phyloP scores from a whole-genome alignment of 2,329 filamentous ascomycete genomes.

The Karstenula rhodostoma region DNA sequence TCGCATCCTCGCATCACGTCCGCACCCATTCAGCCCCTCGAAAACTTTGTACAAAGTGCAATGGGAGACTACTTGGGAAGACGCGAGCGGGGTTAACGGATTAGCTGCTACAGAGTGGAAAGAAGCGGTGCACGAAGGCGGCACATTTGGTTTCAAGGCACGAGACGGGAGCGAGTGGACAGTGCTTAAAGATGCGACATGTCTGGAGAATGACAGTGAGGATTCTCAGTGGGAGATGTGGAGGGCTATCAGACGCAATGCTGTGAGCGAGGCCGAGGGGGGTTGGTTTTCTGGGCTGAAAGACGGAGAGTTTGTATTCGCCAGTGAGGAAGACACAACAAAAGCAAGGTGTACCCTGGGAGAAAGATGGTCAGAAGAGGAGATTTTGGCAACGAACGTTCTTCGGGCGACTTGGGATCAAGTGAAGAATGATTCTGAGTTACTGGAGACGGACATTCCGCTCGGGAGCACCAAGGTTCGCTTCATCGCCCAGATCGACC shows the following conservation, averaged over 20 bases:
- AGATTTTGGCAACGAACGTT: slow-evolving; percentile 3
- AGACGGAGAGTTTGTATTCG: slow-evolving; percentile 12
- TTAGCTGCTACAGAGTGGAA: slow-evolving; percentile 13
- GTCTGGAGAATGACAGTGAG: slow-evolving; percentile 20
- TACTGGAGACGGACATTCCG: neutral
- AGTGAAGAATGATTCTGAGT: neutral
- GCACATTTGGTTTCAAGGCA: slow-evolving; percentile 9
- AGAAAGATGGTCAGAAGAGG: neutral
- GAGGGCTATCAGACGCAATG: slow-evolving; percentile 18
- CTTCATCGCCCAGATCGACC: slow-evolving; percentile 15
- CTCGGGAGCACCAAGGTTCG: slow-evolving; percentile 11
- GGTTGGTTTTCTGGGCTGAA: slow-evolving; percentile 9
- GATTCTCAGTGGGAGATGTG: slow-evolving; percentile 23
- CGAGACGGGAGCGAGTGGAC: slow-evolving; percentile 11
- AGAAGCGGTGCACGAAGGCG: slow-evolving; percentile 5
- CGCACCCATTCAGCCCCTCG: neutral
- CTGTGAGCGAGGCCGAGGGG: slow-evolving; percentile 6
- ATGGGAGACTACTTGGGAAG: slow-evolving; percentile 20
- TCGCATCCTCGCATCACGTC: slow-evolving; percentile 18
- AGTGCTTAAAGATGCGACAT: slow-evolving; percentile 14
- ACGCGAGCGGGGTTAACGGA: slow-evolving; percentile 7
- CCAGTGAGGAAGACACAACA: neutral
- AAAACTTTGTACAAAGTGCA: slow-evolving; percentile 19
- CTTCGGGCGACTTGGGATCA: slow-evolving; percentile 4
- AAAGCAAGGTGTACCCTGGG: neutral